phyloP scores from a whole-genome alignment of 2,329 filamentous ascomycete species.

The Periconia digitata region DNA sequence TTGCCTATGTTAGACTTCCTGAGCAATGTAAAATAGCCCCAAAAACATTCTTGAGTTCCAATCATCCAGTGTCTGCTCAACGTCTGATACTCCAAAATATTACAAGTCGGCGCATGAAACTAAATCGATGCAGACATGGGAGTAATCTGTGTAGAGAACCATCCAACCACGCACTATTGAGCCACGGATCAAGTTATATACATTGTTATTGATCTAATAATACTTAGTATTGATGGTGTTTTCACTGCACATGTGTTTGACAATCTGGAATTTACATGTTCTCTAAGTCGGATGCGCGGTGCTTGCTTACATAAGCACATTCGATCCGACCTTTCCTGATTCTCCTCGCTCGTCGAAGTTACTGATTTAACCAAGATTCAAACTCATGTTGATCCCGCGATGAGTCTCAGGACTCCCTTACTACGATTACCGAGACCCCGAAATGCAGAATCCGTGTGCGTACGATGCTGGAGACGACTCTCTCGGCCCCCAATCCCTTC shows the following conservation, averaged over 20 bases:
- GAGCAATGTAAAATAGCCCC: conserved; percentile 5
- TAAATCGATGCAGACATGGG: too few relatives aligned
- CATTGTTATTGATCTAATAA: too few relatives aligned
- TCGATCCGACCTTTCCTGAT: neutral
- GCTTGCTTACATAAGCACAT: neutral
- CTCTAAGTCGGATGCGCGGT: neutral
- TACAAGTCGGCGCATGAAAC: too few relatives aligned
- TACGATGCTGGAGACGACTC: conserved; percentile 38
- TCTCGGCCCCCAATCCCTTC: conserved; percentile 19
- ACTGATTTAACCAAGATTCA: conserved; percentile 3
- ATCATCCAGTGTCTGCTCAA: neutral
- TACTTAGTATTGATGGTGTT: too few relatives aligned
- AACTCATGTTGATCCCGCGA: conserved; percentile 29
- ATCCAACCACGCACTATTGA: too few relatives aligned
- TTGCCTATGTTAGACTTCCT: conserved; percentile 1
- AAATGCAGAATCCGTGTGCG: conserved; percentile 33
- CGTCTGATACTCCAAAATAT: neutral
- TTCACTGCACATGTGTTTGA: too few relatives aligned
- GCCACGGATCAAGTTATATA: too few relatives aligned
- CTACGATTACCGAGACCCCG: conserved; percentile 29
- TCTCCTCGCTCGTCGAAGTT: neutral
- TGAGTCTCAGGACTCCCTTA: conserved; percentile 40
- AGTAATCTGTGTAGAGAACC: too few relatives aligned
- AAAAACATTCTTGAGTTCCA: neutral
- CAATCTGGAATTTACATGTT: too few relatives aligned